Evolutionary conservation across 305 asterid species (phyloP).

Genomic region (Solanum hybrid): DNA sequence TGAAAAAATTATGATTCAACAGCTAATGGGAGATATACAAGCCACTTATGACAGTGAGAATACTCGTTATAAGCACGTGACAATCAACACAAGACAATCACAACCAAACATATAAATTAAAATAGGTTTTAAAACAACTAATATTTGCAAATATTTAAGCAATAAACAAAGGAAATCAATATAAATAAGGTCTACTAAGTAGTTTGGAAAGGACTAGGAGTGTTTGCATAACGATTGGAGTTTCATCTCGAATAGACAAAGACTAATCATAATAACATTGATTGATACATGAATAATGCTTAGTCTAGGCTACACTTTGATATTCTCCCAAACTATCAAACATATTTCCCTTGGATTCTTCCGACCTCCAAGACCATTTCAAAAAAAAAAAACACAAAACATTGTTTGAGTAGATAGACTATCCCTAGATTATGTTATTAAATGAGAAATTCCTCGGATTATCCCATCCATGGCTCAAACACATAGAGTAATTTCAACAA

Average conservation of each 20-base stretch:
- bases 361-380: neutral
- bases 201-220: neutral
- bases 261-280: neutral
- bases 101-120: neutral
- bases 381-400: too few relatives aligned
- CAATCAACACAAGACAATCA: neutral
- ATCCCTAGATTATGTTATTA: neutral
- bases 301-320: neutral
- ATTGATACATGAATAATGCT: neutral
- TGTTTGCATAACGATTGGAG: neutral
- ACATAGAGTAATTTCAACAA: neutral
- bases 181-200: too few relatives aligned
- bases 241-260: neutral
- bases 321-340: neutral
- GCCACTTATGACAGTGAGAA: too few relatives aligned
- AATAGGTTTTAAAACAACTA: too few relatives aligned
- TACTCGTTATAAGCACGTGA: neutral
- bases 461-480: neutral
- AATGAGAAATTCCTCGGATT: neutral
- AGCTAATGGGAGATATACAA: neutral
- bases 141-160: too few relatives aligned
- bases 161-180: too few relatives aligned
- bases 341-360: neutral
- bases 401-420: neutral
- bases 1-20: neutral